A percentile compares a stretch with the other conserved stretches of the same genome.
phyloP scores from a whole-genome alignment of 2,329 filamentous ascomycete genomes.

The Paecilomyces variotii region DNA sequence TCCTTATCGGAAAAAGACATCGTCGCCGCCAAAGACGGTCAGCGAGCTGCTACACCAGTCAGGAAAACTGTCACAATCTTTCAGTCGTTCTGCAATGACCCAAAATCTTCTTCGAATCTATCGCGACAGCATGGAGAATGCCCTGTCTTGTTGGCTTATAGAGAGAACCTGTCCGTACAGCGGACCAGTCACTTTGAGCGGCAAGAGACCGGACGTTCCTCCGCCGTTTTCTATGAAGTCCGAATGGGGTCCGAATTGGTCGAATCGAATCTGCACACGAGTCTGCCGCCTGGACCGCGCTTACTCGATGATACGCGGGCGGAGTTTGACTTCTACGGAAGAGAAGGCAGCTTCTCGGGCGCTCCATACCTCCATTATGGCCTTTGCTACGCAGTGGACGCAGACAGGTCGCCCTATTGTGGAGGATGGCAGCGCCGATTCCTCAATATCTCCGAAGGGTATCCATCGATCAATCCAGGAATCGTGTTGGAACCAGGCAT shows the following conservation, averaged over 20 bases:
- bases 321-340: constrained; percentile 28
- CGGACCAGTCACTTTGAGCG: constrained; percentile 14
- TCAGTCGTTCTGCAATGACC: constrained; percentile 28
- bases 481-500: constrained; percentile 36
- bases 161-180: constrained; percentile 39
- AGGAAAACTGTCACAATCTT: constrained; percentile 23
- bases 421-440: constrained; percentile 9
- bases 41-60: constrained; percentile 2
- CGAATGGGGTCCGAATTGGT: constrained; percentile 32
- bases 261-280: constrained; percentile 36
- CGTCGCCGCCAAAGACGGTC: not conserved
- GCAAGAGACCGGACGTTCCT: not conserved
- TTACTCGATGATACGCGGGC: constrained; percentile 28
- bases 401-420: constrained; percentile 4
- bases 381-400: constrained; percentile 38
- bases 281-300: constrained; percentile 36
- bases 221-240: constrained; percentile 8
- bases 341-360: constrained; percentile 32
- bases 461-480: constrained; percentile 32
- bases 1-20: not conserved
- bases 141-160: constrained; percentile 36
- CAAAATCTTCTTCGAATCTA: constrained; percentile 36
- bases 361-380: constrained; percentile 35
- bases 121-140: constrained; percentile 38
- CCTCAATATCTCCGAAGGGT: constrained; percentile 8